Evolutionary conservation across 2,329 filamentous ascomycete genomes (phyloP), one percentile per base, ranked within the genome.

Genomic region (Ceratocystis destructans): DNA sequence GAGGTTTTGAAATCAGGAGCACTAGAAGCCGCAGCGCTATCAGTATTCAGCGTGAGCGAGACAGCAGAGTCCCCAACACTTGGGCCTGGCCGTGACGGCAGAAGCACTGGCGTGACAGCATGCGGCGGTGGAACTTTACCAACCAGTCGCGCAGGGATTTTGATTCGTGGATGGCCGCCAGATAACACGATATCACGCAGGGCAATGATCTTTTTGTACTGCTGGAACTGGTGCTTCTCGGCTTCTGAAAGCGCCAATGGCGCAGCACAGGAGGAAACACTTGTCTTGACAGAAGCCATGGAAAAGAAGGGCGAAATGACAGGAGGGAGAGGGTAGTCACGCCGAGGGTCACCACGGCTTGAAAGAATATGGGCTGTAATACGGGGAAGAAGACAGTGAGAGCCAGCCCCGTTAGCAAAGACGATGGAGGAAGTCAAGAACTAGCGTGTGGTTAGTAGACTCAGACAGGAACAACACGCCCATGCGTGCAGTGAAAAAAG

Each of bases 121-220:
- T 64, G 62, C 17, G 64, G 64, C 45, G 64, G 66, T 31, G 69
- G 65, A 31, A 67, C 66, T 64, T 69, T 69, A 22, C 67, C 67
- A 41, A 59, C 69, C 69, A 78, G 71, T 72, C 78, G 77, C 66
- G 76, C 71, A 67, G 81, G 79, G 44, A 80, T 73, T 73, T 84
- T 86, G 75, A 87, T 81, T 71, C 77, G 80, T 62, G 83, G 81
- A 72, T 92, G 87, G 71, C 82, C 85, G 73, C 92, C 91, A 74
- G 89, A 84, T 73, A 94, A 80, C 71, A 97, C 83, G 71, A 86
- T 81, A 78, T 96, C 88, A 76, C 86, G 87, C 75, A 97, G 86
- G 71, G 81, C 83, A 73, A 96, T 75, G 72, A 97, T 88, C 77
- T 87, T 90, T 73, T 87, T 83, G 78, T 90, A 94, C 76, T 92